phyloP scores from a whole-genome alignment of 116 monocot genomes.

The Papilionanthe hybrid region DNA sequence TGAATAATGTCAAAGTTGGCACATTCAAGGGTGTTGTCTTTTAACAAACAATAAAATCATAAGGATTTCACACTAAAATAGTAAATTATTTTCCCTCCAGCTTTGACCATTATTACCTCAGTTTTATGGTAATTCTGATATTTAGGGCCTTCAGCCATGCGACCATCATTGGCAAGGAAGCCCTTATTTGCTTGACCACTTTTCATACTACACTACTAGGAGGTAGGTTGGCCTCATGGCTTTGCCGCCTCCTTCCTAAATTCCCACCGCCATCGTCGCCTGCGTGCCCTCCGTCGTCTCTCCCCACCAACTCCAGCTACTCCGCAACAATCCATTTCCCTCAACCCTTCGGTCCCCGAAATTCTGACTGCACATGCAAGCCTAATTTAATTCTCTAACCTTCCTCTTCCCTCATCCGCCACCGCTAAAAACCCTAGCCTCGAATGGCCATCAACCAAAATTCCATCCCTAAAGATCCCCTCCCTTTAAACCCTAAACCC shows the following conservation, averaged over 20 bases:
- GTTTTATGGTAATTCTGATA: too few relatives aligned
- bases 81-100: too few relatives aligned
- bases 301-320: too few relatives aligned
- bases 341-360: background rate
- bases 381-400: too few relatives aligned
- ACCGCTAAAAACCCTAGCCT: background rate
- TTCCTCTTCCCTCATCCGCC: background rate
- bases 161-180: background rate
- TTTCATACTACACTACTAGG: background rate
- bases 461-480: constrained; percentile 1
- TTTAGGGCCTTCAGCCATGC: too few relatives aligned
- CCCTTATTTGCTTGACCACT: background rate
- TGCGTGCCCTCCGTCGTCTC: too few relatives aligned
- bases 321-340: background rate
- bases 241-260: background rate
- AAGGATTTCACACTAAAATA: too few relatives aligned
- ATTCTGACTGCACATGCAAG: too few relatives aligned
- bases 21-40: too few relatives aligned
- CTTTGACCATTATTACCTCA: too few relatives aligned
- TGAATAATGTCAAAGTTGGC: too few relatives aligned
- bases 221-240: background rate
- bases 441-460: constrained; percentile 26
- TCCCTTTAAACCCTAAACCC: constrained; percentile 1
- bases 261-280: background rate
- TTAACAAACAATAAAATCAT: too few relatives aligned